Evolutionary conservation across 257 asterid genomes (phyloP), one percentile per base, ranked within the genome.

Genomic region (Capsicum baccatum): DNA sequence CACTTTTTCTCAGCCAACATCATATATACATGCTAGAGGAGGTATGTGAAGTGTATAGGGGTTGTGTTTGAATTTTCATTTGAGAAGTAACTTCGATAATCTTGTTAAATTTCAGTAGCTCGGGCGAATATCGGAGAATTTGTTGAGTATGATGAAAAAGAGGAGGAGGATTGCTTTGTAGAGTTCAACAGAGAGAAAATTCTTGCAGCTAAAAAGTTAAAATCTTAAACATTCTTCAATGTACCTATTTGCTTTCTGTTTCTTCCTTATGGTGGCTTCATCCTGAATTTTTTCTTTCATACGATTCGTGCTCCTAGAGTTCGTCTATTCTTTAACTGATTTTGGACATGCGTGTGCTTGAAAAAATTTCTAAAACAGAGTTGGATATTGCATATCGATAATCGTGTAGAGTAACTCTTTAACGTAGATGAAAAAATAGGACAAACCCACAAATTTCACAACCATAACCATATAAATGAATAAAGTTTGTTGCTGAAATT

Each of bases 41-140:
- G 97, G 99, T 96, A 52, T 9, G 58, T 88, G 68, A 84, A 76
- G 44, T 63, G 60, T 54, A 82, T 58, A 55, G 60, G 60, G 80
- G 50, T 86, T 81, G 48, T 85, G 64, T 74, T 70, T 19, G 13
- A 84, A 88, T 44, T 35, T n/a, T 33, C 58, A 59, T 59, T 81
- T 83, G 74, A 54, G 73, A 19, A 83, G 58, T 16, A 71, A 59
- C 9, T 63, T 52, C 84, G 84, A 85, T 66, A 47, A 81, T 63
- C 83, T 85, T 56, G 79, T 67, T 84, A 66, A 70, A 70, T 83
- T 68, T 59, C 87, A 91, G 73, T 92, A 96, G 98, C 93, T 81
- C 97, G 98, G 68, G 95, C 98, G 85, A 98, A 96, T 89, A 90
- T 96, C 74, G 99, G 98, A 88, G 98, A 96, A 84, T 96, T 94